A percentile compares a stretch with the other conserved stretches of the same genome.
Evolutionary conservation across 2,329 filamentous ascomycete genomes (phyloP).

Genomic region (Pseudogymnoascus sp.): DNA sequence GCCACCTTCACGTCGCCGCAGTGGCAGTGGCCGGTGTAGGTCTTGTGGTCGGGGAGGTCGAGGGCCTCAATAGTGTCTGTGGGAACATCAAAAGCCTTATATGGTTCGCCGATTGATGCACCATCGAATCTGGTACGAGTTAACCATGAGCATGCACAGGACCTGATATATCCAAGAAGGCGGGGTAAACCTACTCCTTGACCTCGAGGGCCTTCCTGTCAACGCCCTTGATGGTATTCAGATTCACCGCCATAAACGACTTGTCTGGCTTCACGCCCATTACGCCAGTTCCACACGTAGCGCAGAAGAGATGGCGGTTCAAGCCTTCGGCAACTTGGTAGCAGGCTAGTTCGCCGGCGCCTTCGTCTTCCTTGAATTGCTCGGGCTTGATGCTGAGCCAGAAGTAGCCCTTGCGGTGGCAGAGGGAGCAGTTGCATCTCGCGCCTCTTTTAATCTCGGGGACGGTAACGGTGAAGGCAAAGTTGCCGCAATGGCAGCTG

Average conservation of each 20-base stretch:
- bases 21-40: slow-evolving; percentile 5
- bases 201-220: neutral
- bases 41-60: slow-evolving; percentile 1
- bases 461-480: neutral
- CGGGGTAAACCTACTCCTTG: neutral
- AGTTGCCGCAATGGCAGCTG: slow-evolving; percentile 5
- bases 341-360: neutral
- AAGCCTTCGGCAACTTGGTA: neutral
- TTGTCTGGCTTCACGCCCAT: neutral
- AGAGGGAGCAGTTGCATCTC: neutral
- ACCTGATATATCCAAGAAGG: neutral
- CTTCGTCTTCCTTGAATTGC: neutral
- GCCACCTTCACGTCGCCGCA: neutral
- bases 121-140: neutral
- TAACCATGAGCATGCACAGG: neutral
- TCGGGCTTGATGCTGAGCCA: neutral
- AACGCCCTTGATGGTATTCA: neutral
- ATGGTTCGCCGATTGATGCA: neutral
- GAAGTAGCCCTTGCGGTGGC: slow-evolving; percentile 7
- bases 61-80: neutral
- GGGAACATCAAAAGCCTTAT: neutral
- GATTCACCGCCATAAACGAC: neutral
- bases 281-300: neutral
- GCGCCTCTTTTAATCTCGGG: neutral
- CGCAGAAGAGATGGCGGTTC: neutral